phyloP scores from a whole-genome alignment of 768 basidiomycete genomes.

The Suillus spraguei region DNA sequence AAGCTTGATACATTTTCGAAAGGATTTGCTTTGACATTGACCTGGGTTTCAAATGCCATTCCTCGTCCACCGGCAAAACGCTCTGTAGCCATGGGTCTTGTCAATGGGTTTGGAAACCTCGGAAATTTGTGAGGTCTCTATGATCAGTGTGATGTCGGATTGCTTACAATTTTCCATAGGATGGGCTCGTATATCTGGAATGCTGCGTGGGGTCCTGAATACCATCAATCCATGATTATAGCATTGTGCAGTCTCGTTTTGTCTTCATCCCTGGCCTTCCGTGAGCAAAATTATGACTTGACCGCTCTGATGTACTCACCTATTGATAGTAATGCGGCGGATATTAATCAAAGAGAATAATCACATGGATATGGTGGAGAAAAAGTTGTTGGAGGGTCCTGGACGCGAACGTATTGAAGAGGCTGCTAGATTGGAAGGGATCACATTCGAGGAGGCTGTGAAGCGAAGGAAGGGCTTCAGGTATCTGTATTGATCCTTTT shows the following conservation, averaged over 20 bases:
- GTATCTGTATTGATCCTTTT: slow-evolving; percentile 49
- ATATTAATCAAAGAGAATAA: slow-evolving; percentile 54
- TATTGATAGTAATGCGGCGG: slow-evolving; percentile 40
- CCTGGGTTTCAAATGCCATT: slow-evolving; percentile 65
- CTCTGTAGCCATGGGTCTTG: slow-evolving; percentile 60
- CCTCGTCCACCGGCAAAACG: slow-evolving; percentile 58
- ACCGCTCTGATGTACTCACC: background rate
- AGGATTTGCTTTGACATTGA: slow-evolving; percentile 49
- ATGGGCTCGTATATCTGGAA: slow-evolving; percentile 68
- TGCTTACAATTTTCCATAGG: slow-evolving; percentile 30
- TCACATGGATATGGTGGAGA: slow-evolving; percentile 51
- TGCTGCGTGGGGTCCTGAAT: slow-evolving; percentile 59
- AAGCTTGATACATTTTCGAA: background rate
- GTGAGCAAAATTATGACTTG: slow-evolving; percentile 25
- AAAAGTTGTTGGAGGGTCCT: slow-evolving; percentile 43
- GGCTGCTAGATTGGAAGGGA: slow-evolving; percentile 59
- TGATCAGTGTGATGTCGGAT: background rate
- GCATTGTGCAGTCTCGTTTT: slow-evolving; percentile 37
- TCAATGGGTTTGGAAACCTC: slow-evolving; percentile 61
- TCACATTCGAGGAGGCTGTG: slow-evolving; percentile 61
- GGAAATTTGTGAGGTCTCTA: slow-evolving; percentile 53
- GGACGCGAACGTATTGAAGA: slow-evolving; percentile 54
- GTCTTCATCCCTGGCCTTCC: slow-evolving; percentile 32
- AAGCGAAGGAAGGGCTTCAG: slow-evolving; percentile 58
- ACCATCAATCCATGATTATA: slow-evolving; percentile 65